phyloP scores from a whole-genome alignment of 2,329 filamentous ascomycete genomes.

The Alternaria rosae region DNA sequence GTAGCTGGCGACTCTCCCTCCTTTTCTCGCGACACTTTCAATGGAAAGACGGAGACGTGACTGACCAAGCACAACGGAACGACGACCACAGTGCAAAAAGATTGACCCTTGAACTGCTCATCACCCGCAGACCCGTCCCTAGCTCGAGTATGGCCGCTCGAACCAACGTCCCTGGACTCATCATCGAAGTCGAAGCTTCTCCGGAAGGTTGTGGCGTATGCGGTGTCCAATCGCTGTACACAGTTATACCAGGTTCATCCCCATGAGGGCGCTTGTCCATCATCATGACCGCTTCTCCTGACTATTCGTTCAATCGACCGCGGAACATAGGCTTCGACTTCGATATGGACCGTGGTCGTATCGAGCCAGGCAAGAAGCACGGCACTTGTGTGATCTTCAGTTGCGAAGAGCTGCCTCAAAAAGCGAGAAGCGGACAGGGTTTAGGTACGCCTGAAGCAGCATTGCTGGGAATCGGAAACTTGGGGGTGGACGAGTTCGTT shows the following conservation, averaged over 20 bases:
- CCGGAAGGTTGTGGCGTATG: not conserved
- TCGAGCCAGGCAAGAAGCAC: not conserved
- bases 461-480: not conserved
- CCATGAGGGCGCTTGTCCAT: not conserved
- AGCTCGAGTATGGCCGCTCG: not conserved
- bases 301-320: fast-evolving
- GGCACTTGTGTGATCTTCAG: not conserved
- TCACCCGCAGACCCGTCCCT: fast-evolving
- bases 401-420: fast-evolving
- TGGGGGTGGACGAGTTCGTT: not conserved
- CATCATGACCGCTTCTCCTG: fast-evolving
- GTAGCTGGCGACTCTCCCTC: no score
- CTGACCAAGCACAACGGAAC: fast-evolving
- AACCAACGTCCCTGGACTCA: not conserved
- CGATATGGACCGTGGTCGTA: not conserved
- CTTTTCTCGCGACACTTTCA: no score
- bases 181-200: not conserved
- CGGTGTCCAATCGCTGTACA: not conserved
- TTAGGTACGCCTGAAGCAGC: not conserved
- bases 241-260: no score
- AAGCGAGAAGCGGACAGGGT: not conserved
- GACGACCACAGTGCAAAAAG: no score
- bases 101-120: fast-evolving
- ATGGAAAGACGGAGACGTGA: not conserved
- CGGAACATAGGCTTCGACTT: not conserved